These are phyloP conservation scores for Spiromastix sp. DNA, from an alignment of 2,329 filamentous ascomycete species.

Conservation along the genomic window DNA sequence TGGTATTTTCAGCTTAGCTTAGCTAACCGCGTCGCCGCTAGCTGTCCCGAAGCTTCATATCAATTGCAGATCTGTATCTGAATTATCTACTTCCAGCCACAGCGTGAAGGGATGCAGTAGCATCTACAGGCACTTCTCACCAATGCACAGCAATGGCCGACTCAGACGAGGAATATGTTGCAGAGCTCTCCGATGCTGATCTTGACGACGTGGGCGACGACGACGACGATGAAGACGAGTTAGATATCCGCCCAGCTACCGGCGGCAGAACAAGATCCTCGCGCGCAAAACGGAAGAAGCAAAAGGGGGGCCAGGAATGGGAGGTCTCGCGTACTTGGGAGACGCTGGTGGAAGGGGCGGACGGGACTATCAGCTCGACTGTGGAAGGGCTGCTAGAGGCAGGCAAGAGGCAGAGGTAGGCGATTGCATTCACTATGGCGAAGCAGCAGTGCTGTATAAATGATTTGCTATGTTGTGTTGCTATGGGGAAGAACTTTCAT, in stretches of 20 bases:
- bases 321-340: slow-evolving; percentile 49
- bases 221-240: slow-evolving; percentile 14
- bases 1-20: no score
- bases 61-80: no score
- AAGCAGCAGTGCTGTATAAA: no score
- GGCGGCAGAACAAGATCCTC: slow-evolving; percentile 1
- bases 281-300: slow-evolving; percentile 26
- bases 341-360: slow-evolving; percentile 64
- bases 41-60: no score
- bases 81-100: no score
- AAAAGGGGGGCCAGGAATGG: slow-evolving; percentile 32
- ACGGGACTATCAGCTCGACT: slow-evolving; percentile 62
- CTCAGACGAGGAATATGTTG: slow-evolving; percentile 44
- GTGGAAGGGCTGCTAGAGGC: slow-evolving; percentile 69
- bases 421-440: no score
- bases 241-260: slow-evolving; percentile 5
- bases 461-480: no score
- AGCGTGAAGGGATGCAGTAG: no score
- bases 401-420: slow-evolving; percentile 62
- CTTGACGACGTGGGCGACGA: slow-evolving; percentile 19
- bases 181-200: slow-evolving; percentile 39
- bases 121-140: no score
- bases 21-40: no score
- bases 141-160: slow-evolving; percentile 34
- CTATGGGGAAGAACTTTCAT: no score